Evolutionary conservation across 2,329 filamentous ascomycete genomes (phyloP).

Genomic region (Aureobasidium zeae): DNA sequence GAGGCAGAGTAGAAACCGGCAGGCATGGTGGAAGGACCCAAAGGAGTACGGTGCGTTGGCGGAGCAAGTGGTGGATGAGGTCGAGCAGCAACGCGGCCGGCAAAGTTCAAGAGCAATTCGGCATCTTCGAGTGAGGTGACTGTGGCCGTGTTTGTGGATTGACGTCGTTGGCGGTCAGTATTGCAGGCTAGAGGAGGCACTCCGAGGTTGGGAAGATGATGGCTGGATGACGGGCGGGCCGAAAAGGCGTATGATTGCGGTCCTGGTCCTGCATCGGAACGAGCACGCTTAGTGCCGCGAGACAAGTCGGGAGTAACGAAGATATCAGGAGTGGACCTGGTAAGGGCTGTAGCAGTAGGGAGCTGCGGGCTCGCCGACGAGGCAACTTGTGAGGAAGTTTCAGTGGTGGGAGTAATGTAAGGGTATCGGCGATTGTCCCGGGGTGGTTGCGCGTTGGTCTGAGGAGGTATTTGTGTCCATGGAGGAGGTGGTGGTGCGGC

Average conservation of each 20-base stretch:
- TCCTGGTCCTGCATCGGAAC: slow-evolving; percentile 47
- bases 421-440: slow-evolving; percentile 20
- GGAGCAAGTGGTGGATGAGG: slow-evolving; percentile 1
- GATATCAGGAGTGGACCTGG: slow-evolving; percentile 18
- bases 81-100: slow-evolving; percentile 18
- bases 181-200: slow-evolving; percentile 3
- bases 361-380: slow-evolving; percentile 29
- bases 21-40: background rate
- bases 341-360: slow-evolving; percentile 9
- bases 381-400: slow-evolving; percentile 37
- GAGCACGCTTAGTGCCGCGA: slow-evolving; percentile 43
- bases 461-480: background rate
- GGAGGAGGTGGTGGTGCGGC: slow-evolving; percentile 9
- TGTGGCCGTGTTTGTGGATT: slow-evolving; percentile 17
- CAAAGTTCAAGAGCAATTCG: slow-evolving; percentile 38
- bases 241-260: slow-evolving; percentile 32
- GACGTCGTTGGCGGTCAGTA: slow-evolving; percentile 22
- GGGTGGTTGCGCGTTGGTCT: background rate
- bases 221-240: slow-evolving; percentile 40
- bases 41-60: slow-evolving; percentile 15
- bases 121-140: slow-evolving; percentile 36
- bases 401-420: slow-evolving; percentile 32
- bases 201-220: slow-evolving; percentile 29
- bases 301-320: slow-evolving; percentile 22
- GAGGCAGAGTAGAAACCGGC: background rate